Evolutionary conservation across 139 green algal species (phyloP).

Genomic region (Micractinium conductrix): DNA sequence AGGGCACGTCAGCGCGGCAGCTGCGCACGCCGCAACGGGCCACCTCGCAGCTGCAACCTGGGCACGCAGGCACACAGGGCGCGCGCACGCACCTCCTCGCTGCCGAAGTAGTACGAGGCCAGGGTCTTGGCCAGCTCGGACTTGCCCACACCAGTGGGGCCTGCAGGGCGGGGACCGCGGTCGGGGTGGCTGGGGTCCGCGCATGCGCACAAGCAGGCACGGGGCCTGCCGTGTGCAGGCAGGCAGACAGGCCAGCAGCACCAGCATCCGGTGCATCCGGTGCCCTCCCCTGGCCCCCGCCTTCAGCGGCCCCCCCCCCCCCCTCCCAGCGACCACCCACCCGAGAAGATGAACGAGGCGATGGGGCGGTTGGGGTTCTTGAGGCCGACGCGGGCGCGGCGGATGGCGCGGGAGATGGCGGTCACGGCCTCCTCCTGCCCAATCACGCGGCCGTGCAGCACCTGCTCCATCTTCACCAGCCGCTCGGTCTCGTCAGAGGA

Average conservation of each 20-base stretch:
- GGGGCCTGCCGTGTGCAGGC: neutral
- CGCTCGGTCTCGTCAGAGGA: slow-evolving; percentile 94
- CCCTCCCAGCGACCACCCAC: slow-evolving; percentile 31
- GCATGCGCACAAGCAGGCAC: neutral
- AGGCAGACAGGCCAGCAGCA: neutral
- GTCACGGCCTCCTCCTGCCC: slow-evolving; percentile 97
- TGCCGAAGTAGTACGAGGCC: slow-evolving; percentile 98
- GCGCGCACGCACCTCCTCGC: slow-evolving; percentile 97
- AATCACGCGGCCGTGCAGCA: slow-evolving; percentile 95
- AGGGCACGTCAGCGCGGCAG: too few relatives aligned
- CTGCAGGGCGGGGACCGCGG: neutral
- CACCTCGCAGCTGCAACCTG: neutral
- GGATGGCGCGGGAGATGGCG: slow-evolving; percentile 91
- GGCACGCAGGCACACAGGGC: neutral
- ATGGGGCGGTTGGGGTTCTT: slow-evolving; percentile 99
- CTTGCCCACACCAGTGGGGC: slow-evolving; percentile 92
- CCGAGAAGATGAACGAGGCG: slow-evolving; percentile 97
- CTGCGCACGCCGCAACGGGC: too few relatives aligned
- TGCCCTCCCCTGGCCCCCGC: too few relatives aligned
- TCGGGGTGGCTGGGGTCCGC: too few relatives aligned
- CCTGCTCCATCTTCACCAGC: slow-evolving; percentile 99
- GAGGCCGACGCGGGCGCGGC: slow-evolving; percentile 94
- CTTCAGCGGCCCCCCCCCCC: too few relatives aligned
- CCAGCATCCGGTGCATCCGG: too few relatives aligned
- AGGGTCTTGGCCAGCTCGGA: slow-evolving; percentile 99